Conservation (phyloP, 179 eudicot species). For the Camellia oleifera region DNA sequence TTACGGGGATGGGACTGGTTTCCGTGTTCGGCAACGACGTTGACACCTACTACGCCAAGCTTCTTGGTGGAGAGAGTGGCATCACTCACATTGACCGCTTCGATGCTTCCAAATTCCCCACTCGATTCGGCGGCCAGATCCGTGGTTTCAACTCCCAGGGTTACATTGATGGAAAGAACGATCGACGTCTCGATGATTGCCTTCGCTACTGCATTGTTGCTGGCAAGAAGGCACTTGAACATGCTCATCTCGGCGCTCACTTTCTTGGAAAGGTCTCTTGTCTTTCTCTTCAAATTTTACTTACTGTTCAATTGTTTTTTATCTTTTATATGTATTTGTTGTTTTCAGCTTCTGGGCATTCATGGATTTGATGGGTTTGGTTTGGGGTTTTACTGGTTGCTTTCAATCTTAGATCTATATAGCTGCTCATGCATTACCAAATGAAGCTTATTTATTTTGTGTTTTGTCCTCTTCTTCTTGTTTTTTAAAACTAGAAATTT, state of each 20-base stretch:
- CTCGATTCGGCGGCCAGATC: slow-evolving; percentile 75
- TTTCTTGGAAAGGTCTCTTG: slow-evolving; percentile 39
- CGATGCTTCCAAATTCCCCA: slow-evolving; percentile 71
- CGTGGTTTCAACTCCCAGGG: slow-evolving; percentile 56
- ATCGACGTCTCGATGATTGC: slow-evolving; percentile 67
- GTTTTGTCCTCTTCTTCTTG: too few relatives aligned
- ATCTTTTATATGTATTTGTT: neutral
- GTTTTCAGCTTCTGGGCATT: too few relatives aligned
- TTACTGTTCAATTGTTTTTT: neutral
- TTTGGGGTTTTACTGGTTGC: too few relatives aligned
- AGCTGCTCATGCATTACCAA: too few relatives aligned
- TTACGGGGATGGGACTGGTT: slow-evolving; percentile 71
- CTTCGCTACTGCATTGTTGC: slow-evolving; percentile 75
- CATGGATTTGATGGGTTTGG: too few relatives aligned
- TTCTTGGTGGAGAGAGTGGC: slow-evolving; percentile 68
- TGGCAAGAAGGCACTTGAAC: slow-evolving; percentile 71
- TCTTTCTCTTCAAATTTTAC: neutral
- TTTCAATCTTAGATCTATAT: too few relatives aligned
- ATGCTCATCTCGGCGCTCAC: slow-evolving; percentile 59
- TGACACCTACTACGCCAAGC: slow-evolving; percentile 53
- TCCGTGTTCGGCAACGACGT: slow-evolving; percentile 78
- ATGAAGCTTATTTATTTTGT: too few relatives aligned
- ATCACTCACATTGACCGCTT: slow-evolving; percentile 59
- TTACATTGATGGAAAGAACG: slow-evolving; percentile 75
- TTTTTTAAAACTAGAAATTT: too few relatives aligned